Evolutionary conservation across 345 rosid species (phyloP).

Genomic region (Brassica cretica): DNA sequence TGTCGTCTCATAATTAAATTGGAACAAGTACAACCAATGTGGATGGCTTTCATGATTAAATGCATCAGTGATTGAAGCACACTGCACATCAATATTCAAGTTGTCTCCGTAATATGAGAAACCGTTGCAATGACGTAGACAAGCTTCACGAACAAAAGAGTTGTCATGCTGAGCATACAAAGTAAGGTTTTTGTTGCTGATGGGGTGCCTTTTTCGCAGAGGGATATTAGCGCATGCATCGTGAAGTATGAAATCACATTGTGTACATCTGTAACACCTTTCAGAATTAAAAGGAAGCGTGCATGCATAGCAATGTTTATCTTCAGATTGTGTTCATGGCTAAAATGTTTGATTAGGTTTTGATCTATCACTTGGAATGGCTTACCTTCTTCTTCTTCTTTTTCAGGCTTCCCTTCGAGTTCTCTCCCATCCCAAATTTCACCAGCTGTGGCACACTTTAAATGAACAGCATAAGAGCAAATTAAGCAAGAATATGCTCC

Average conservation of each 20-base stretch:
- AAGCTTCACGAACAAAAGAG: not conserved
- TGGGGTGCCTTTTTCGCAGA: not conserved
- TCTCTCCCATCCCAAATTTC: not conserved
- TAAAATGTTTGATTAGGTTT: slow-evolving; percentile 4
- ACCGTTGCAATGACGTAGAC: not conserved
- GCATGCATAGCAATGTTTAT: not conserved
- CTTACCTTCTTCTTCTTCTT: not conserved
- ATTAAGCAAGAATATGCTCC: slow-evolving; percentile 2
- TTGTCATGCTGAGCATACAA: not conserved
- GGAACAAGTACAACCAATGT: slow-evolving; percentile 19
- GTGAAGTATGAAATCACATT: not conserved
- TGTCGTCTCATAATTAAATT: not conserved
- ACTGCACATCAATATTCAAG: slow-evolving; percentile 3
- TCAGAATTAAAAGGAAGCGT: not conserved
- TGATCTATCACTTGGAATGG: not conserved
- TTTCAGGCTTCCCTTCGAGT: not conserved
- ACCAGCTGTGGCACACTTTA: not conserved
- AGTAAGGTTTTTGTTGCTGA: not conserved
- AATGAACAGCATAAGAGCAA: slow-evolving; percentile 1
- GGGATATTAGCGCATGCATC: not conserved
- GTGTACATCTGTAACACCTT: not conserved
- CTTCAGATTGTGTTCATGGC: not conserved
- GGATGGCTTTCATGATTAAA: slow-evolving; percentile 16
- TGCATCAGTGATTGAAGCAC: not conserved
- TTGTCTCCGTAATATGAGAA: too few relatives aligned